Conservation (phyloP, 2,329 filamentous ascomycete genomes). For the Ascocoryne sarcoides region DNA sequence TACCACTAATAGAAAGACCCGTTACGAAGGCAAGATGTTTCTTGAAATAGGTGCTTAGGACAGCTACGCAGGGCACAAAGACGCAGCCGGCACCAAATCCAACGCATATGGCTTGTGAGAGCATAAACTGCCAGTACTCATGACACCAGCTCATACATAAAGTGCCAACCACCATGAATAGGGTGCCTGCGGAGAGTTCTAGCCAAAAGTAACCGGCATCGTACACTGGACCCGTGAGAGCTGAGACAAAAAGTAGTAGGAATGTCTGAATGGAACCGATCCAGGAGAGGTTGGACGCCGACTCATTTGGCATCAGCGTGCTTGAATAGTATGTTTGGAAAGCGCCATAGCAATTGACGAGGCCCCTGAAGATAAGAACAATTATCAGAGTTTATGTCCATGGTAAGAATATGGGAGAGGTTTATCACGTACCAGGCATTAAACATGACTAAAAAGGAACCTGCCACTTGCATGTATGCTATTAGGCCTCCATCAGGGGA, state of each 20-base stretch:
- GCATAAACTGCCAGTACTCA: conserved; percentile 36
- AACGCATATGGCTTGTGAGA: conserved; percentile 37
- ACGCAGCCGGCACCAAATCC: conserved; percentile 37
- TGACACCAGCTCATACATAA: neutral
- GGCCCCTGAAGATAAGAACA: neutral
- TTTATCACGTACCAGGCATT: neutral
- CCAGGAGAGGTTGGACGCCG: conserved; percentile 34
- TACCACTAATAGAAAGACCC: conserved; percentile 39
- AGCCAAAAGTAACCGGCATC: conserved; percentile 24
- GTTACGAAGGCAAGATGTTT: conserved; percentile 29
- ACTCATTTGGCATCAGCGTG: conserved; percentile 19
- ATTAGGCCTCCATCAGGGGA: neutral
- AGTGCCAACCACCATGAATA: conserved; percentile 14
- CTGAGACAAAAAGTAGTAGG: conserved; percentile 33
- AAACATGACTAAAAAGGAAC: neutral
- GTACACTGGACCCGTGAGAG: conserved; percentile 8
- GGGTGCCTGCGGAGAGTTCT: conserved; percentile 14
- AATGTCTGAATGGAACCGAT: conserved; percentile 35
- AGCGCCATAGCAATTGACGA: conserved; percentile 19
- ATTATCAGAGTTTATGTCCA: neutral
- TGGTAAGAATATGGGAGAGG: neutral
- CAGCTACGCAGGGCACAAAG: conserved; percentile 43
- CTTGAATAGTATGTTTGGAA: conserved; percentile 33
- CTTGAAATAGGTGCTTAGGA: conserved; percentile 42
- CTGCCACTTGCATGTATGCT: neutral